These are phyloP conservation scores for Neopestalotiopsis sp. DNA, from an alignment of 2,329 filamentous ascomycete species.

Conservation along the genomic window DNA sequence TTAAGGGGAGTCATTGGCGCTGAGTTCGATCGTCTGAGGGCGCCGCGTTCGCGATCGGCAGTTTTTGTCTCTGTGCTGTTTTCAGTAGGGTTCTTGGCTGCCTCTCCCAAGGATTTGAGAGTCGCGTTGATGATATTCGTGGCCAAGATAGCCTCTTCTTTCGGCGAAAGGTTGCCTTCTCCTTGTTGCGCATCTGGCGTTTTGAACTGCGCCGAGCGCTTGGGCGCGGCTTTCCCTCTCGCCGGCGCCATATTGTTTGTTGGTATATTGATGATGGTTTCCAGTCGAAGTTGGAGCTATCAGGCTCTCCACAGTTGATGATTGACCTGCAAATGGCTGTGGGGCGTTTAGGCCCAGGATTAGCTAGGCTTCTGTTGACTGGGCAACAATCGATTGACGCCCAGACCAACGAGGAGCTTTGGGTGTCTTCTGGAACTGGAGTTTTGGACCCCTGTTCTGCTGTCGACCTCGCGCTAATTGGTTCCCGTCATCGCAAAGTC, in stretches of 20 bases:
- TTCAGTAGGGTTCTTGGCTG: slow-evolving; percentile 56
- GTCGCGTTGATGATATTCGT: slow-evolving; percentile 76
- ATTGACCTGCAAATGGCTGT: neutral
- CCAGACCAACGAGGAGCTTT: neutral
- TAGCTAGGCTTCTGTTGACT: slow-evolving; percentile 23
- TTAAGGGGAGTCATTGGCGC: slow-evolving; percentile 67
- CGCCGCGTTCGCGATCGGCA: slow-evolving; percentile 43
- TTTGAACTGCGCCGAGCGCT: slow-evolving; percentile 17
- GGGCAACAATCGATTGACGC: neutral
- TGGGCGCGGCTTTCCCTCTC: slow-evolving; percentile 21
- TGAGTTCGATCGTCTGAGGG: slow-evolving; percentile 60
- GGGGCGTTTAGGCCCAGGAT: slow-evolving; percentile 9
- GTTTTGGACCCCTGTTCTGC: neutral
- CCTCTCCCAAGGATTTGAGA: slow-evolving; percentile 72
- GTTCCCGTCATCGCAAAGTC: neutral
- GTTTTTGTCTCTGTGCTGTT: slow-evolving; percentile 45
- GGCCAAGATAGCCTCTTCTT: slow-evolving; percentile 70
- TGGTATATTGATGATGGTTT: slow-evolving; percentile 32
- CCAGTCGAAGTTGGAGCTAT: neutral
- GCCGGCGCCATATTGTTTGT: slow-evolving; percentile 50
- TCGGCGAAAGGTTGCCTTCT: slow-evolving; percentile 49
- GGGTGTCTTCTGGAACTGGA: neutral
- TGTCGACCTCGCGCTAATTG: neutral
- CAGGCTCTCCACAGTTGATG: too few species aligned
- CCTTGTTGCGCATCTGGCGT: slow-evolving; percentile 28